phyloP scores from a whole-genome alignment of 208 protist genomes.

The Leishmania guyanensis region DNA sequence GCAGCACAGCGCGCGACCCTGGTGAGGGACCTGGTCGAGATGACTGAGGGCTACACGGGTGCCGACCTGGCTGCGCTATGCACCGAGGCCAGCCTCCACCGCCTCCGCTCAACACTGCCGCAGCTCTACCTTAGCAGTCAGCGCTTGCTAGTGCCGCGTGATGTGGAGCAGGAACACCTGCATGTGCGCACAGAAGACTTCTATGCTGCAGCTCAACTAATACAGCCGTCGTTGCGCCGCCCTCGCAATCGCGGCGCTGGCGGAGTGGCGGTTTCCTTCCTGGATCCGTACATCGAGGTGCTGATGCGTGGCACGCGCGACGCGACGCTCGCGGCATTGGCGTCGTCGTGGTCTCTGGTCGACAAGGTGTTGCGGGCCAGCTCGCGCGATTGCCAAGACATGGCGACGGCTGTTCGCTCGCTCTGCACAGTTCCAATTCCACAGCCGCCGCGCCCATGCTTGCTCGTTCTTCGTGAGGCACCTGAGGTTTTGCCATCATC shows the following conservation, averaged over 20 bases:
- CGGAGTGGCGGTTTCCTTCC: not conserved
- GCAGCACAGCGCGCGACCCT: conserved; percentile 51
- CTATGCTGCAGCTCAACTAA: conserved; percentile 61
- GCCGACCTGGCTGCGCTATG: conserved; percentile 98
- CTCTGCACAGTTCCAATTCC: conserved; percentile 67
- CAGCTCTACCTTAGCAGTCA: conserved; percentile 76
- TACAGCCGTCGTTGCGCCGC: conserved; percentile 72
- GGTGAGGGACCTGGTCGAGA: conserved; percentile 76
- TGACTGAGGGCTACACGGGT: conserved; percentile 98
- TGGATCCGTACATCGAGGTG: conserved; percentile 51
- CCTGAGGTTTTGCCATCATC: not conserved
- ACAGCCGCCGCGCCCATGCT: conserved; percentile 43
- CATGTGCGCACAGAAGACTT: conserved; percentile 68
- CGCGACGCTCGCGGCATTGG: conserved; percentile 44
- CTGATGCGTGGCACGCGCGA: conserved; percentile 51
- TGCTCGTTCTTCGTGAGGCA: conserved; percentile 51
- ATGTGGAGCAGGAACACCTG: conserved; percentile 20
- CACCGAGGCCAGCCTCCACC: conserved; percentile 96
- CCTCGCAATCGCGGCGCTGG: not conserved
- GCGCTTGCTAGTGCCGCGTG: conserved; percentile 49
- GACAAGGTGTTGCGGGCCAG: conserved; percentile 36
- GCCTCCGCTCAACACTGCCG: conserved; percentile 71
- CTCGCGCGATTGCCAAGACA: conserved; percentile 57
- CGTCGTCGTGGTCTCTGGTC: conserved; percentile 53
- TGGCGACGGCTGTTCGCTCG: conserved; percentile 49